A percentile compares a stretch with the other conserved stretches of the same genome.
Evolutionary conservation across 2,329 filamentous ascomycete species (phyloP).

Genomic region (Microsporum audouinii): DNA sequence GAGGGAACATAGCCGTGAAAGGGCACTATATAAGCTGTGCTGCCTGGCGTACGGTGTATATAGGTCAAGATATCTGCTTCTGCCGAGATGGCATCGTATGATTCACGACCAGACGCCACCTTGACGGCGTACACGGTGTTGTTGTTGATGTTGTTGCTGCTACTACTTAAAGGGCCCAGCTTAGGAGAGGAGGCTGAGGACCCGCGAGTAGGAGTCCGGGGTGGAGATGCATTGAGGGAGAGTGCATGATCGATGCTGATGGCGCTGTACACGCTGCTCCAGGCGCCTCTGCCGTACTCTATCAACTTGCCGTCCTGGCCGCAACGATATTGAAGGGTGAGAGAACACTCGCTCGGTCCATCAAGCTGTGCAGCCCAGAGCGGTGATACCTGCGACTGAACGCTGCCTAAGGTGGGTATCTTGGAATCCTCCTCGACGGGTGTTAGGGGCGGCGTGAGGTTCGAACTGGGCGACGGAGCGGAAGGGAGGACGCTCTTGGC

Average conservation of each 20-base stretch:
- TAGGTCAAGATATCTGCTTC: slow-evolving; percentile 35
- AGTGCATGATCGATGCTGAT: not conserved
- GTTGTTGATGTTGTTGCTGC: not conserved
- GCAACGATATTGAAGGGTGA: slow-evolving; percentile 24
- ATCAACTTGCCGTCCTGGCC: slow-evolving; percentile 22
- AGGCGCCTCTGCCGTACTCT: slow-evolving; percentile 36
- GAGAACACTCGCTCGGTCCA: slow-evolving; percentile 22
- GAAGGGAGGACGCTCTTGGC: slow-evolving; percentile 6
- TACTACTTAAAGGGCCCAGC: slow-evolving; percentile 7
- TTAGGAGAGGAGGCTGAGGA: not conserved
- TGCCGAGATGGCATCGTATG: slow-evolving; percentile 29
- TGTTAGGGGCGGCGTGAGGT: slow-evolving; percentile 28
- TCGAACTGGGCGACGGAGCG: slow-evolving; percentile 6
- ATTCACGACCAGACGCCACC: slow-evolving; percentile 32
- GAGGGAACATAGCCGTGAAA: slow-evolving; percentile 35
- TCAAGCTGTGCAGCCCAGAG: not conserved
- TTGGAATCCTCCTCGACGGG: slow-evolving; percentile 17
- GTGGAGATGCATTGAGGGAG: slow-evolving; percentile 8
- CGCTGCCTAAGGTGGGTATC: not conserved
- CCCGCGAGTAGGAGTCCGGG: slow-evolving; percentile 28
- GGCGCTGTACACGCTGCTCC: slow-evolving; percentile 39
- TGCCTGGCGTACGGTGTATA: slow-evolving; percentile 24
- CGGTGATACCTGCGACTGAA: not conserved
- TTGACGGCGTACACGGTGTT: slow-evolving; percentile 34
- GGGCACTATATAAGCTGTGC: slow-evolving; percentile 31